Percentiles rank a stretch among this genome's conserved stretches.
Evolutionary conservation across 1,284 basidiomycete species (phyloP).

Genomic region (Cystobasidium sp.): DNA sequence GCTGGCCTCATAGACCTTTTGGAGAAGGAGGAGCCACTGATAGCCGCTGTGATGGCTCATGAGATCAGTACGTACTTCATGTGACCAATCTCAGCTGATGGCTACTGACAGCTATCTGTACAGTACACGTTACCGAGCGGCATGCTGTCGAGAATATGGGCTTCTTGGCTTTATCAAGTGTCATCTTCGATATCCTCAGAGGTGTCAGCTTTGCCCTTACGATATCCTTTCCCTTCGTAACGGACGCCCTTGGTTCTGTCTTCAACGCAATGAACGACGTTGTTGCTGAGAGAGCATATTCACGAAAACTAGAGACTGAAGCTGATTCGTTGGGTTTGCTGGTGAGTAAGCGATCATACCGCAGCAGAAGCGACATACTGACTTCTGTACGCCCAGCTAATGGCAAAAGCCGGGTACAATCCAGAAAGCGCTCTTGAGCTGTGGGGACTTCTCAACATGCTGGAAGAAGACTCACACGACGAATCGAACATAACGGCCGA

Average conservation of each 20-base stretch:
- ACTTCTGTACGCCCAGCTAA: slow-evolving; percentile 29
- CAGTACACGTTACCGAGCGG: slow-evolving; percentile 60
- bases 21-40: slow-evolving; percentile 59
- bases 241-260: slow-evolving; percentile 59
- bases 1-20: slow-evolving; percentile 61
- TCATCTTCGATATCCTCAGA: slow-evolving; percentile 62
- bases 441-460: slow-evolving; percentile 61
- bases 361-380: not conserved
- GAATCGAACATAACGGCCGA: slow-evolving; percentile 44
- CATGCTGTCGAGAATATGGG: slow-evolving; percentile 62
- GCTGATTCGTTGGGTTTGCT: slow-evolving; percentile 62
- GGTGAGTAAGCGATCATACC: slow-evolving; percentile 51
- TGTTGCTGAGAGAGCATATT: slow-evolving; percentile 61
- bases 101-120: not conserved
- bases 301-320: slow-evolving; percentile 62
- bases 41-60: slow-evolving; percentile 59
- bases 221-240: slow-evolving; percentile 60
- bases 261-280: slow-evolving; percentile 62
- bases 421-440: slow-evolving; percentile 60
- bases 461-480: slow-evolving; percentile 49
- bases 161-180: slow-evolving; percentile 61
- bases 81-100: not conserved
- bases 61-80: slow-evolving; percentile 32
- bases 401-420: slow-evolving; percentile 56
- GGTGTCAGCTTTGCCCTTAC: slow-evolving; percentile 62